These are phyloP conservation scores for Dunaliella sp. DNA, from an alignment of 139 green algal species.

Conservation along the genomic window DNA sequence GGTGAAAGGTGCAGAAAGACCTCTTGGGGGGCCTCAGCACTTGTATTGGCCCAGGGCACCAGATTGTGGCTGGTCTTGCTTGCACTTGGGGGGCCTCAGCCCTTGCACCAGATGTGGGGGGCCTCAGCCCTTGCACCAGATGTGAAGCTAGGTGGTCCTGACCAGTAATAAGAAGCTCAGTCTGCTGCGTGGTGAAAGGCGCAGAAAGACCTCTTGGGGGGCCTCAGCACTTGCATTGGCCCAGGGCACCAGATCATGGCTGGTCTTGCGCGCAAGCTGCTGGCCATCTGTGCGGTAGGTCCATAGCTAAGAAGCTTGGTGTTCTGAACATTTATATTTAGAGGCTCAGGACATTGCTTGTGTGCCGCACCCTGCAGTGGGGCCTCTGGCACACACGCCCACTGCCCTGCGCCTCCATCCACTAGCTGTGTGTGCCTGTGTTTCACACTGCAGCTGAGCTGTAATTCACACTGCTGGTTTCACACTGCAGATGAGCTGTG, in stretches of 20 bases:
- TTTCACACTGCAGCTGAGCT: too few relatives aligned
- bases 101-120: constrained; percentile 52
- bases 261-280: constrained; percentile 44
- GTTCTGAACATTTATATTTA: neutral
- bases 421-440: too few relatives aligned
- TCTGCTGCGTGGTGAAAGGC: neutral
- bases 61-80: neutral
- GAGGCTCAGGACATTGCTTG: neutral
- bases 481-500: too few relatives aligned
- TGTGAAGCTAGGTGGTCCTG: neutral
- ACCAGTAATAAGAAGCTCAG: neutral
- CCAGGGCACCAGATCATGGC: too few relatives aligned
- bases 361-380: neutral
- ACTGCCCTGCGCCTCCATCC: neutral
- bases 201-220: neutral
- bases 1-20: neutral
- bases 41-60: neutral
- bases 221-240: too few relatives aligned
- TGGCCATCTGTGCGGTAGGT: constrained; percentile 33
- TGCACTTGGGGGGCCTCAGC: constrained; percentile 35
- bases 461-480: too few relatives aligned
- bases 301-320: neutral
- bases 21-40: too few relatives aligned
- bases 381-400: too few relatives aligned
- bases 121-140: neutral